These are phyloP conservation scores for Verticillium albo-atrum DNA, from an alignment of 2,329 filamentous ascomycete species.

Conservation along the genomic window DNA sequence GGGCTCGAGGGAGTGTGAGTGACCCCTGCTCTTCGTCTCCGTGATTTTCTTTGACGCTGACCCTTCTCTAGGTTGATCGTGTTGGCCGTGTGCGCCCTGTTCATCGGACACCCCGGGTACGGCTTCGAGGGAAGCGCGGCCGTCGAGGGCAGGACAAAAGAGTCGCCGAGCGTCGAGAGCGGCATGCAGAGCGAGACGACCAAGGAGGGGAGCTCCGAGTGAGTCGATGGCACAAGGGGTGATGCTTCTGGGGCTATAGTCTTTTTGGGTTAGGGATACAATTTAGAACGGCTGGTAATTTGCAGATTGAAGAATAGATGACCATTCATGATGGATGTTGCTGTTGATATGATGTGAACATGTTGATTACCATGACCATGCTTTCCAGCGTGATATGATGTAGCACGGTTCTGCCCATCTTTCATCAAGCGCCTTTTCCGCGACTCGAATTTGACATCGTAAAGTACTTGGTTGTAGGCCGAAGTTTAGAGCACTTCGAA, in stretches of 20 bases:
- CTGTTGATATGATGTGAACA: too few relatives aligned
- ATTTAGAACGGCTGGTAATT: too few relatives aligned
- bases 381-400: too few relatives aligned
- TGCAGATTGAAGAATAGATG: too few relatives aligned
- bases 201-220: background rate
- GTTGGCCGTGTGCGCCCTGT: conserved; percentile 30
- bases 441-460: too few relatives aligned
- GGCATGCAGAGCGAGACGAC: background rate
- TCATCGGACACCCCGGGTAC: conserved; percentile 36
- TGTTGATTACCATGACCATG: too few relatives aligned
- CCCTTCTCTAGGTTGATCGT: conserved; percentile 27
- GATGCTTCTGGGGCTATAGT: conserved; percentile 5
- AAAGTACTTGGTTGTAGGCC: too few relatives aligned
- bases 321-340: too few relatives aligned
- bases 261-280: too few relatives aligned
- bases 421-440: too few relatives aligned
- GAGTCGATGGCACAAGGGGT: background rate
- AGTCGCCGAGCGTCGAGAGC: conserved; percentile 5
- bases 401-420: too few relatives aligned
- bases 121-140: conserved; percentile 20
- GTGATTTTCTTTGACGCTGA: background rate
- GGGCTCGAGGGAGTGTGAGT: conserved; percentile 45
- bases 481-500: too few relatives aligned
- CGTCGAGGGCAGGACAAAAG: conserved; percentile 1
- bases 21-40: conserved; percentile 3